Percentiles rank a stretch among this genome's conserved stretches.
Conservation (phyloP, 1,284 basidiomycete species). For the Rhodotorula sp. region DNA sequence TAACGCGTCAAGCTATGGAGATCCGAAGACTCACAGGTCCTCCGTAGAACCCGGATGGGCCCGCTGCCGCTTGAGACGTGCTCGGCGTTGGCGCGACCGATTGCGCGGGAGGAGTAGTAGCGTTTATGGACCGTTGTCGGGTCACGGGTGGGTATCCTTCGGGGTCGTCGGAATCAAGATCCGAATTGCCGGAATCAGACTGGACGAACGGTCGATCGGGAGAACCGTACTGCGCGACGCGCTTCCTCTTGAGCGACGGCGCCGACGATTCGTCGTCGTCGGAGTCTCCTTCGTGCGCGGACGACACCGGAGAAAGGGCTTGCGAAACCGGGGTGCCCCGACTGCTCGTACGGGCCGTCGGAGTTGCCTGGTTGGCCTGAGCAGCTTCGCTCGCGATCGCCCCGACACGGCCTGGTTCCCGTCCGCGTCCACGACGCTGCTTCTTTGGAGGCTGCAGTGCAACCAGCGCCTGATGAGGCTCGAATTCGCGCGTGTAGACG, state of each 20-base stretch:
- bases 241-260: conserved; percentile 1
- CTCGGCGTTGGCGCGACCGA: too few species aligned
- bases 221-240: conserved; percentile 18
- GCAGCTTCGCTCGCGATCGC: not conserved
- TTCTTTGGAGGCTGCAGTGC: not conserved
- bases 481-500: conserved; percentile 62
- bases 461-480: conserved; percentile 24
- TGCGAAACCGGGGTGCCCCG: conserved; percentile 8
- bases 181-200: conserved; percentile 24
- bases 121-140: not conserved
- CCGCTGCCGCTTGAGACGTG: not conserved
- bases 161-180: not conserved
- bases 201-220: conserved; percentile 38
- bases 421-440: not conserved
- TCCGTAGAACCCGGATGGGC: not conserved
- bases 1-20: too few species aligned
- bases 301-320: conserved; percentile 15
- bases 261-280: conserved; percentile 21
- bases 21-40: not conserved
- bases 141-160: conserved; percentile 1
- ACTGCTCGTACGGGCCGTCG: not conserved
- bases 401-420: not conserved
- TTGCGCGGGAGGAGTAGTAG: too few species aligned
- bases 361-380: not conserved
- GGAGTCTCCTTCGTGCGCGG: not conserved